Percentiles rank a stretch among this genome's conserved stretches.
Evolutionary conservation across 2,329 filamentous ascomycete genomes (phyloP).

Genomic region (Botrytis tulipae): DNA sequence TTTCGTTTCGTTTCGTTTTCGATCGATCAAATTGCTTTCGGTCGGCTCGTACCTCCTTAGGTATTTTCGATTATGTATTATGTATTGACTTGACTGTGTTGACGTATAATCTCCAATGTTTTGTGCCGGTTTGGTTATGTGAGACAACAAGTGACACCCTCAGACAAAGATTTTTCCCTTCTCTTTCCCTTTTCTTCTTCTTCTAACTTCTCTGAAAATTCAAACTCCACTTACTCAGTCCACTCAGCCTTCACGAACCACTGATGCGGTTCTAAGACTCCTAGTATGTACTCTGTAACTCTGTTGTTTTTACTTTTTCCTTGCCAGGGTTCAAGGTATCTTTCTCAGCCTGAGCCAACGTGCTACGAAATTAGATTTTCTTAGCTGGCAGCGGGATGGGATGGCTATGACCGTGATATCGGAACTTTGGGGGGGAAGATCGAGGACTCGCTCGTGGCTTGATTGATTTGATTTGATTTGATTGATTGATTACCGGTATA

Average conservation of each 20-base stretch:
- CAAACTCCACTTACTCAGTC: neutral
- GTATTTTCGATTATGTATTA: neutral
- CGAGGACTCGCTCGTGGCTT: neutral
- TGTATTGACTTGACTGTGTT: neutral
- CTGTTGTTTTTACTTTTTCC: neutral
- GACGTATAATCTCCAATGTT: neutral
- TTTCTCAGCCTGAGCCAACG: neutral
- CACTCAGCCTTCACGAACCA: neutral
- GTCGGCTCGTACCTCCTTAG: neutral
- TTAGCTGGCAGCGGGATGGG: neutral
- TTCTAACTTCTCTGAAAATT: neutral
- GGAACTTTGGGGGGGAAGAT: neutral
- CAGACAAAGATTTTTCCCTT: neutral
- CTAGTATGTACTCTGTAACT: neutral
- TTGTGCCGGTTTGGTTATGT: slow-evolving; percentile 7
- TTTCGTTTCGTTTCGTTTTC: neutral
- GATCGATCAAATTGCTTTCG: neutral
- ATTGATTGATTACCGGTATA: neutral
- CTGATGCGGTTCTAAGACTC: neutral
- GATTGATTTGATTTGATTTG: neutral
- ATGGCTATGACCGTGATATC: slow-evolving; percentile 11
- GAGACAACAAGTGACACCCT: slow-evolving; percentile 5
- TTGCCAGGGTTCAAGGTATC: slow-evolving; percentile 9
- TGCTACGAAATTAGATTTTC: slow-evolving; percentile 3
- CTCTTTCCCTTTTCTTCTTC: neutral